Percentiles rank a stretch among this genome's conserved stretches.
Conservation (phyloP, 192 early-diverging fungal species). For the Rhizoclosmatium sp. region DNA sequence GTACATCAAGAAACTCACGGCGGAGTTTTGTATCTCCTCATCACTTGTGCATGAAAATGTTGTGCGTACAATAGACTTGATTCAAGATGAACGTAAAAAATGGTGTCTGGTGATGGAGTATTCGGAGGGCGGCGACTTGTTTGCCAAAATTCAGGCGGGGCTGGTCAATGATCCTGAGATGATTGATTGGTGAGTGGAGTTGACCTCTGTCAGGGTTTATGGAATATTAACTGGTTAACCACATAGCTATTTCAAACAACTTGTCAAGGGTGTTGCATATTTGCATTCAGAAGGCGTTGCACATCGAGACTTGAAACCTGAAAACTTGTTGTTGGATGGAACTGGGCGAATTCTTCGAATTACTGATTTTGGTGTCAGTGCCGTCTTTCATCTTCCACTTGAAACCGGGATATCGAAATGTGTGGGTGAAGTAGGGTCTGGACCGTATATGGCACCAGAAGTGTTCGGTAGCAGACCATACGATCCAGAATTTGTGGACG, state of each 20-base stretch:
- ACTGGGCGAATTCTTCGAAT: constrained; percentile 82
- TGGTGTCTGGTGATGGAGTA: constrained; percentile 91
- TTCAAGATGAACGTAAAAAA: constrained; percentile 80
- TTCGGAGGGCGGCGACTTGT: constrained; percentile 93
- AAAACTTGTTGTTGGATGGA: constrained; percentile 88
- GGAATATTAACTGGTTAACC: neutral
- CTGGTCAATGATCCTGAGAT: constrained; percentile 76
- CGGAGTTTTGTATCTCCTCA: constrained; percentile 96
- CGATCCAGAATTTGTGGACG: constrained; percentile 87
- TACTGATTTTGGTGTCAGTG: constrained; percentile 97
- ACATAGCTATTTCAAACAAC: constrained; percentile 91
- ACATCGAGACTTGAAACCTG: constrained; percentile 93
- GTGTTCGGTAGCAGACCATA: constrained; percentile 77
- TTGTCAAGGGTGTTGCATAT: constrained; percentile 85
- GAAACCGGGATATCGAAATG: constrained; percentile 76
- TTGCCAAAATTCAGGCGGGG: constrained; percentile 76
- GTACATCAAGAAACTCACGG: constrained; percentile 94
- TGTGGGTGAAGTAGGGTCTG: constrained; percentile 89
- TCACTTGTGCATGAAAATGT: constrained; percentile 90
- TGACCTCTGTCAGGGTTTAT: neutral
- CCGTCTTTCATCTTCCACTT: constrained; percentile 90
- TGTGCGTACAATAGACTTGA: constrained; percentile 93
- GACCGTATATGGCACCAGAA: constrained; percentile 97
- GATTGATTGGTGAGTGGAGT: constrained; percentile 69
- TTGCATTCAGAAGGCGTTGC: constrained; percentile 93